Conservation (phyloP, 2,329 filamentous ascomycete genomes). For the Calycina marina region DNA sequence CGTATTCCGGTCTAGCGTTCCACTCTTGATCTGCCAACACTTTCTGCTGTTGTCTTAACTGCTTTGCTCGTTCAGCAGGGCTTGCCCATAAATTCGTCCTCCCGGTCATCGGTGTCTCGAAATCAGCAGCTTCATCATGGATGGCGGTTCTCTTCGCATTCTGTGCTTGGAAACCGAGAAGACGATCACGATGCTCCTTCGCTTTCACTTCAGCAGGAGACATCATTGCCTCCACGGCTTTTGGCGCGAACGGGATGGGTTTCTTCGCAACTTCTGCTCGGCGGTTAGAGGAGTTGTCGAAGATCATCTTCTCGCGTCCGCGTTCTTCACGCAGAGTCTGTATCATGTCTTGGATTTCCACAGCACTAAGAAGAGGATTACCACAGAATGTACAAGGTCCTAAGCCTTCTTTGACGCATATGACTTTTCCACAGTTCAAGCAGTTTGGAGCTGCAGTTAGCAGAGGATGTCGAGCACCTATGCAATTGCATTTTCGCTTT, state of each 20-base stretch:
- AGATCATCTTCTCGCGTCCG: constrained; percentile 72
- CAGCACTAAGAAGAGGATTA: constrained; percentile 51
- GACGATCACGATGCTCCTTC: constrained; percentile 48
- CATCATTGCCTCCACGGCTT: constrained; percentile 22
- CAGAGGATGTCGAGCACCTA: constrained; percentile 74
- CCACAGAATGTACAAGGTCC: constrained; percentile 90
- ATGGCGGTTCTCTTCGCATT: constrained; percentile 56
- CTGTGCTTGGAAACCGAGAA: constrained; percentile 53
- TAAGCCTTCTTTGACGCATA: constrained; percentile 86
- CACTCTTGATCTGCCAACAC: constrained; percentile 54
- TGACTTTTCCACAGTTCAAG: constrained; percentile 80
- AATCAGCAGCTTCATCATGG: constrained; percentile 55
- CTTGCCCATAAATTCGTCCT: constrained; percentile 52
- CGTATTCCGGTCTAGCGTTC: constrained; percentile 52
- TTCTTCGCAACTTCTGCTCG: constrained; percentile 48
- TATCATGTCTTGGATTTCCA: constrained; percentile 77
- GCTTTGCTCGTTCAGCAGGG: constrained; percentile 50
- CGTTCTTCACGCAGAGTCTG: constrained; percentile 70
- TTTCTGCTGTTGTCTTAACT: constrained; percentile 56
- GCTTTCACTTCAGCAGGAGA: constrained; percentile 31
- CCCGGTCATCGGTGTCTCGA: constrained; percentile 37
- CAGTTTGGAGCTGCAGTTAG: constrained; percentile 91
- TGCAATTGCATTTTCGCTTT: constrained; percentile 68
- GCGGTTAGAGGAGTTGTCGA: constrained; percentile 57
- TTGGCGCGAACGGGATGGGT: constrained; percentile 41